Evolutionary conservation across 805 yeast genomes (phyloP).

Genomic region (Saccharomycopsis malanga): DNA sequence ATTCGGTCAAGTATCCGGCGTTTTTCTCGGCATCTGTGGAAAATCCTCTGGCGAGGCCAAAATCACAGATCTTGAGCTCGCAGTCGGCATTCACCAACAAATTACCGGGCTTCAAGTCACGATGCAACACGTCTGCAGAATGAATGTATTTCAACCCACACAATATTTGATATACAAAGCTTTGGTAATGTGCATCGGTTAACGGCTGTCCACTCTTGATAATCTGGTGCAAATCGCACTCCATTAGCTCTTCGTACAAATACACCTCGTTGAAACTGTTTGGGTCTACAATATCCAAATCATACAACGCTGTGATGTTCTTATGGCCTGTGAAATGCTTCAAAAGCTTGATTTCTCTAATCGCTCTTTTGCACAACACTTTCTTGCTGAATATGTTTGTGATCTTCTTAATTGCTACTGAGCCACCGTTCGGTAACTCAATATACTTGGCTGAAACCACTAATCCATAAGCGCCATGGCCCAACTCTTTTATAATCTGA

Average conservation of each 20-base stretch:
- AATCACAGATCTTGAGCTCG: conserved; percentile 81
- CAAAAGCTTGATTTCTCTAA: conserved; percentile 81
- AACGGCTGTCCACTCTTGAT: conserved; percentile 89
- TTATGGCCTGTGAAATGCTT: conserved; percentile 95
- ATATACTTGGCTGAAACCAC: conserved; percentile 90
- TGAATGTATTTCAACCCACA: conserved; percentile 88
- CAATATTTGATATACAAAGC: conserved; percentile 80
- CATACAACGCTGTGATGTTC: conserved; percentile 91
- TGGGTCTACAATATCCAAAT: conserved; percentile 80
- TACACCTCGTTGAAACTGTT: conserved; percentile 84
- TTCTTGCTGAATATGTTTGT: conserved; percentile 90
- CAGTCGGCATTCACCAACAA: conserved; percentile 73
- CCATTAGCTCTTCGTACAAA: conserved; percentile 94
- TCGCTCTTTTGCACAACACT: conserved; percentile 83
- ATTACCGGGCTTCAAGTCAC: conserved; percentile 91
- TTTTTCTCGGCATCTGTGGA: conserved; percentile 26
- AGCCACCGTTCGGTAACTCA: conserved; percentile 64
- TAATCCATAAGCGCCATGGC: conserved; percentile 97
- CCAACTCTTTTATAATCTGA: conserved; percentile 84
- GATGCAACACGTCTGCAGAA: conserved; percentile 84
- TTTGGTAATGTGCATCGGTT: conserved; percentile 92
- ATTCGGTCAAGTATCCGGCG: conserved; percentile 57
- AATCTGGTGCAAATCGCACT: conserved; percentile 97
- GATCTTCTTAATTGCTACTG: conserved; percentile 92
- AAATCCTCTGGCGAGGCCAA: conserved; percentile 85